These are phyloP conservation scores for Stenocarpella maydis DNA, from an alignment of 2,329 filamentous ascomycete species.

Conservation along the genomic window DNA sequence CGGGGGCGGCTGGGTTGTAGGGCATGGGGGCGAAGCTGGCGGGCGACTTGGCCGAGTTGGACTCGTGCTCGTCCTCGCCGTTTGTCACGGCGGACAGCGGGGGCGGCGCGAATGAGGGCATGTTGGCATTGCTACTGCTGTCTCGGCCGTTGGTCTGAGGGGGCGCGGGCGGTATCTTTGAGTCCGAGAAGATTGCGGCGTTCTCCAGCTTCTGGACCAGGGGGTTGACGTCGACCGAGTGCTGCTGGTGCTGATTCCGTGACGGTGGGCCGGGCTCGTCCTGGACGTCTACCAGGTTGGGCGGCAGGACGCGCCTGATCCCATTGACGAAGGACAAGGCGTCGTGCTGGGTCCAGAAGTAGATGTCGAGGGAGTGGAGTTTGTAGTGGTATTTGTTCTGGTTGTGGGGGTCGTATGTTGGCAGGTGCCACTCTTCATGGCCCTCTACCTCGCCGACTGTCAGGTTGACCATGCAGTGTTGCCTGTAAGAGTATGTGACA, in stretches of 20 bases:
- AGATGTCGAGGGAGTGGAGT: conserved; percentile 78
- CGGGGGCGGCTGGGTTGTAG: conserved; percentile 82
- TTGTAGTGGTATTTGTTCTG: conserved; percentile 83
- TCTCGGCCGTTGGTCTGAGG: conserved; percentile 27
- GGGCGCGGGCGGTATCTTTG: conserved; percentile 48
- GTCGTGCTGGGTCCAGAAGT: conserved; percentile 81
- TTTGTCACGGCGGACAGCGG: conserved; percentile 48
- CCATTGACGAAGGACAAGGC: conserved; percentile 75
- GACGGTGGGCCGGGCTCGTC: conserved; percentile 67
- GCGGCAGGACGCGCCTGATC: conserved; percentile 70
- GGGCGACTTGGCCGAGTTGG: conserved; percentile 38
- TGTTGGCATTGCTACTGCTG: conserved; percentile 37
- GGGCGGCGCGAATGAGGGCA: conserved; percentile 51
- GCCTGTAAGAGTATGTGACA: conserved; percentile 76
- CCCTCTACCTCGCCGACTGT: conserved; percentile 63
- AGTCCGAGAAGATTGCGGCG: conserved; percentile 72
- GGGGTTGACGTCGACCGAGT: conserved; percentile 64
- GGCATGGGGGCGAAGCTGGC: conserved; percentile 69
- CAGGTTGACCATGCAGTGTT: conserved; percentile 75
- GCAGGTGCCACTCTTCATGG: conserved; percentile 76
- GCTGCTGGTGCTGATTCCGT: conserved; percentile 44
- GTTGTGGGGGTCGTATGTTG: conserved; percentile 75
- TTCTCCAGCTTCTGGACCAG: conserved; percentile 79
- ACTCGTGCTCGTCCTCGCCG: conserved; percentile 43
- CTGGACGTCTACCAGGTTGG: conserved; percentile 66